These are phyloP conservation scores for Fragosphaeria purpurea DNA, from an alignment of 2,329 filamentous ascomycete genomes.

Conservation along the genomic window DNA sequence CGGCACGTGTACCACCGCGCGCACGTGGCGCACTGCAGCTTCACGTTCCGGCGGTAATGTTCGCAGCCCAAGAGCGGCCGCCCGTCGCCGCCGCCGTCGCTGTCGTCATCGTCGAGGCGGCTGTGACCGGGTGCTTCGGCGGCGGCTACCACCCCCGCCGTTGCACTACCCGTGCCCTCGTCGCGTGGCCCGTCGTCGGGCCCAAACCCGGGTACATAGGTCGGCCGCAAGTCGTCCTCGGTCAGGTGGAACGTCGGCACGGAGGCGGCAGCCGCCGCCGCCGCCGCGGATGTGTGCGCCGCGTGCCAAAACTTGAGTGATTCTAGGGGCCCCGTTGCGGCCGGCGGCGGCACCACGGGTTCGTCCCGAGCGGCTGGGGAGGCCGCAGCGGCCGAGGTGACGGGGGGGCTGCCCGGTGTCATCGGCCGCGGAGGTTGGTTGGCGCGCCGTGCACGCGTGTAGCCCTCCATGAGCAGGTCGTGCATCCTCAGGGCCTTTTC, in stretches of 20 bases:
- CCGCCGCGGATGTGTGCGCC: slow-evolving; percentile 22
- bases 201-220: slow-evolving; percentile 39
- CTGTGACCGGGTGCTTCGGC: no score
- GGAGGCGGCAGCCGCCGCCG: slow-evolving; percentile 21
- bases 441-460: slow-evolving; percentile 35
- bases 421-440: slow-evolving; percentile 14
- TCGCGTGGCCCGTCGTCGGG: slow-evolving; percentile 18
- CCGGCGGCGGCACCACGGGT: slow-evolving; percentile 19
- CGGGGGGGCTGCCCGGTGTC: slow-evolving; percentile 14
- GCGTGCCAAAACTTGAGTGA: slow-evolving; percentile 51
- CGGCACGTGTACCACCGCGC: slow-evolving; percentile 90
- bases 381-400: not conserved
- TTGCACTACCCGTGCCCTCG: no score
- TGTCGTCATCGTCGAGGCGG: slow-evolving; percentile 22
- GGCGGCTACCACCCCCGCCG: no score
- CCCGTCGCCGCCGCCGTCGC: slow-evolving; percentile 21
- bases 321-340: slow-evolving; percentile 36
- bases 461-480: slow-evolving; percentile 58
- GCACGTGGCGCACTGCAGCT: slow-evolving; percentile 86
- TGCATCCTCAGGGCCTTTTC: slow-evolving; percentile 69
- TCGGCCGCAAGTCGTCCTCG: slow-evolving; percentile 55
- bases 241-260: slow-evolving; percentile 40
- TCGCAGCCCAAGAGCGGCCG: slow-evolving; percentile 59
- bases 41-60: slow-evolving; percentile 93
- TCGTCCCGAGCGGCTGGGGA: slow-evolving; percentile 20